Evolutionary conservation across 2,329 filamentous ascomycete genomes (phyloP), one percentile per base, ranked within the genome.

Genomic region (Macrophomina pseudophaseolina): DNA sequence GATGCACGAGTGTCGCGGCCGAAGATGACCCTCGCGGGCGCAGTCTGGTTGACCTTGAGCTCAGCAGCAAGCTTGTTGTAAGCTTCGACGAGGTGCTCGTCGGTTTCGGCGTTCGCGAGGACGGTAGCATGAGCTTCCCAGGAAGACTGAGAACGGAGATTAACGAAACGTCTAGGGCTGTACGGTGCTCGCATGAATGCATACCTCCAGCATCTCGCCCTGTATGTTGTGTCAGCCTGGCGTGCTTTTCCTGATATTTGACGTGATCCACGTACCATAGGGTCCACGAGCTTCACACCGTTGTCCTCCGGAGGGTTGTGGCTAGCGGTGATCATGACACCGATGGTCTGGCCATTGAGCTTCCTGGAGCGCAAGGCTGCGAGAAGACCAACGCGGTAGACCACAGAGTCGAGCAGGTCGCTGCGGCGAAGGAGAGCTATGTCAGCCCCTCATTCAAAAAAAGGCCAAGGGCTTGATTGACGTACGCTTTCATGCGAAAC

Each of bases 131-230:
- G 90, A 44, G 85, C 84, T 82, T 99, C 95, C 95, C 95, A 99
- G 68, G 94, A 91, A 79, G 86, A 83, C 85, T 87, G 32, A 8
- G 33, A n/a, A 46, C 40, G n/a, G 30, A 16, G 72, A 23, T 67
- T 49, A 67, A 67, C 5, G 32, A 56, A 40, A 33, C 11, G 38
- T 7, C n/a, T 3, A 18, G 38, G 42, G n/a, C 23, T 53, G 16
- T 30, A 33, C 8, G 33, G 18, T 28, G 33, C 18, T 30, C 14
- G 51, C 23, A 38, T 35, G 44, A 35, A 14, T 28, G 62, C 79
- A 72, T 82, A 94, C 90, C 87, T 96, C 93, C 59, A 97, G 86
- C 95, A 98, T 98, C 80, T 98, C 95, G 71, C 95, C 94, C 86
- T 88, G 70, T 58, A 4, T 42, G 44, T 23, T 4, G 18, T n/a